These are phyloP conservation scores for Eucalyptus pauciflora DNA, from an alignment of 345 rosid species.

Conservation along the genomic window DNA sequence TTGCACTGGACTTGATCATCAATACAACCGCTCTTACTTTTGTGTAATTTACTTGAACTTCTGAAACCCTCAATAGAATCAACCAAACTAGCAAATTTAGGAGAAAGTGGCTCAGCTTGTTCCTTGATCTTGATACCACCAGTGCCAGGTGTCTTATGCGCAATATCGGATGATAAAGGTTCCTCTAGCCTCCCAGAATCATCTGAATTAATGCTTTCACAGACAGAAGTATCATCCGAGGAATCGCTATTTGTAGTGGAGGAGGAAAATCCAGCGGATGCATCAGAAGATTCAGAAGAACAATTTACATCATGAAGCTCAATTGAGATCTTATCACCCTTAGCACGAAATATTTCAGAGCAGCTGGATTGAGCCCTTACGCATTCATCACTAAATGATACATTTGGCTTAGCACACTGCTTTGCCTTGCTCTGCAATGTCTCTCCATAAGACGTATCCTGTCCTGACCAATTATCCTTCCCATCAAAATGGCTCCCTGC, in stretches of 20 bases:
- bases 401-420: constrained; percentile 5
- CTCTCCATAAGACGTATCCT: background rate
- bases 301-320: constrained; percentile 19
- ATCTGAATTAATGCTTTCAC: constrained; percentile 56
- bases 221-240: constrained; percentile 58
- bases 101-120: constrained; percentile 40
- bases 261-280: constrained; percentile 74
- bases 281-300: constrained; percentile 45
- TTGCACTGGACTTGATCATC: background rate
- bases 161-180: constrained; percentile 15
- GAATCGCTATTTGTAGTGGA: constrained; percentile 37
- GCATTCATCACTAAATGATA: constrained; percentile 13
- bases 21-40: constrained; percentile 8
- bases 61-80: constrained; percentile 40
- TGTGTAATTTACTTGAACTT: constrained; percentile 7
- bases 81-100: constrained; percentile 68
- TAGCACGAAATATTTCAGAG: constrained; percentile 15
- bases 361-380: constrained; percentile 9
- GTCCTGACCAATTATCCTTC: background rate
- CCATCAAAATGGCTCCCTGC: background rate
- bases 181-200: constrained; percentile 44
- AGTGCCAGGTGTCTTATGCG: constrained; percentile 15
- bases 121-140: constrained; percentile 19
- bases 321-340: constrained; percentile 23
- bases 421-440: background rate